Conservation (phyloP, 2,329 filamentous ascomycete species). For the Calonectria crousiana region DNA sequence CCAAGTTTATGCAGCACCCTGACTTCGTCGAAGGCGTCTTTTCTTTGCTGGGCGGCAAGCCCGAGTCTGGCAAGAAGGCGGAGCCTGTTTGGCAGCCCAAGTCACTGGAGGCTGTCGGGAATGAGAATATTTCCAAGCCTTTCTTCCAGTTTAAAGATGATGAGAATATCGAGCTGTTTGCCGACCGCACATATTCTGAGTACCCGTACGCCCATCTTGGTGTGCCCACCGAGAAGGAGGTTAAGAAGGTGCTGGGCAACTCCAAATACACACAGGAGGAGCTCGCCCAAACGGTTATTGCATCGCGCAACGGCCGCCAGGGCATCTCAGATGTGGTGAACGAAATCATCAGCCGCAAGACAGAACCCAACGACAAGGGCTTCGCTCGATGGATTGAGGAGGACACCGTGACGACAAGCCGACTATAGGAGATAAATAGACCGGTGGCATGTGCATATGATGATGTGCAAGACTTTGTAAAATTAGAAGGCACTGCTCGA, state of each 20-base stretch:
- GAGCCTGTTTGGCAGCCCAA: constrained; percentile 82
- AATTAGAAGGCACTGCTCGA: constrained; percentile 42
- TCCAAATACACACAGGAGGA: constrained; percentile 62
- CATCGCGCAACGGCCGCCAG: constrained; percentile 71
- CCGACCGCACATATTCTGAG: constrained; percentile 70
- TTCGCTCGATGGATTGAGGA: constrained; percentile 54
- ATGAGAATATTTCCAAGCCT: constrained; percentile 65
- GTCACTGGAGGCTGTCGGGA: constrained; percentile 75
- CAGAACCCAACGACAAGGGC: constrained; percentile 58
- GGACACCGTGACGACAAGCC: constrained; percentile 47
- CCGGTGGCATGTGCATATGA: constrained; percentile 15
- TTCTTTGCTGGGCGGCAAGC: constrained; percentile 70
- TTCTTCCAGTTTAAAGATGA: constrained; percentile 74
- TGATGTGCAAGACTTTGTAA: constrained; percentile 38
- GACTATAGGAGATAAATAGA: constrained; percentile 42
- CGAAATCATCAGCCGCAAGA: constrained; percentile 77
- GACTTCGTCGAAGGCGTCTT: constrained; percentile 96
- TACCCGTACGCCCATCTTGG: constrained; percentile 81
- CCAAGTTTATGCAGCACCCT: constrained; percentile 88
- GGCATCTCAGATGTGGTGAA: constrained; percentile 76
- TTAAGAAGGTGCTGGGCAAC: constrained; percentile 58
- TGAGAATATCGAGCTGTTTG: constrained; percentile 71
- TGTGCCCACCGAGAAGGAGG: constrained; percentile 78
- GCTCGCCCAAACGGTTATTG: constrained; percentile 73
- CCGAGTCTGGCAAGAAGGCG: constrained; percentile 57